Conservation (phyloP, 179 eudicot genomes). For the Silene noctiflora region DNA sequence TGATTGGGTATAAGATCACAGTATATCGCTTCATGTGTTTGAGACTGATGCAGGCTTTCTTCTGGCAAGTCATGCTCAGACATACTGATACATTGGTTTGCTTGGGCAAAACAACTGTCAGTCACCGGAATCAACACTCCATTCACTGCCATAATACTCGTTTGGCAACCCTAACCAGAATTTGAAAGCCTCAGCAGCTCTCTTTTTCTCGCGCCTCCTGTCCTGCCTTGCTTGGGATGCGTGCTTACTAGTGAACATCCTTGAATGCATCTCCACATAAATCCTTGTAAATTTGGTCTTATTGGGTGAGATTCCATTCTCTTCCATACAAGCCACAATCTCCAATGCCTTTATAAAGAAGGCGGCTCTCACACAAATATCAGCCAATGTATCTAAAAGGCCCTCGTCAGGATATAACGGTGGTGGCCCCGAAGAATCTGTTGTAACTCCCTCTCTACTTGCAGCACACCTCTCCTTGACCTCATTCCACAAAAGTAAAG, state of each 20-base stretch:
- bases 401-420: conserved; percentile 78
- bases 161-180: conserved; percentile 97
- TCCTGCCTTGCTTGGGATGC: conserved; percentile 95
- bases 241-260: conserved; percentile 97
- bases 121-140: conserved; percentile 53
- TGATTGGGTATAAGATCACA: too few relatives aligned
- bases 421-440: conserved; percentile 38
- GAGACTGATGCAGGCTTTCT: too few relatives aligned
- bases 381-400: conserved; percentile 79
- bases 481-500: conserved; percentile 84
- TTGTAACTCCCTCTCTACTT: conserved; percentile 34
- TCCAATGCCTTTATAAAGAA: conserved; percentile 94
- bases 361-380: conserved; percentile 94
- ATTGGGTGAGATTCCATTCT: conserved; percentile 78
- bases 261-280: conserved; percentile 97
- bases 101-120: conserved; percentile 16
- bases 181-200: conserved; percentile 98
- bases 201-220: conserved; percentile 72
- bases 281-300: conserved; percentile 84
- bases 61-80: neutral
- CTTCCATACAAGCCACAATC: conserved; percentile 98
- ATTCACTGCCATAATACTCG: conserved; percentile 78
- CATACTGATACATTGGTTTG: neutral
- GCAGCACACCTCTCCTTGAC: conserved; percentile 73
- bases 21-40: too few relatives aligned